Evolutionary conservation across 75 land plant species (phyloP).

Genomic region (Ceratopteris richardii): DNA sequence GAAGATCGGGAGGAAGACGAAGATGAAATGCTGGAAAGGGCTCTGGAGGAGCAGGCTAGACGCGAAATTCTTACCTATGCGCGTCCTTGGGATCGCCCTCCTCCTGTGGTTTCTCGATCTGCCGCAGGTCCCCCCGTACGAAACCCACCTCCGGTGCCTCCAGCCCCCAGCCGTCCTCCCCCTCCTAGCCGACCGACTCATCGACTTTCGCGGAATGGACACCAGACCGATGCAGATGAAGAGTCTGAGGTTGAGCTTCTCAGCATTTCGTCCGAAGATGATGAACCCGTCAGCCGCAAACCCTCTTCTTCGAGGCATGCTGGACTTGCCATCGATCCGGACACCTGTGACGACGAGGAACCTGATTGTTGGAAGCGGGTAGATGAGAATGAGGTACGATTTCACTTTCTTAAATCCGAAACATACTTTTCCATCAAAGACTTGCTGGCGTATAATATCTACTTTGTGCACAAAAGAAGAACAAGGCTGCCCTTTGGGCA

Average conservation of each 20-base stretch:
- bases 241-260: slow-evolving; percentile 91
- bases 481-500: too few relatives aligned
- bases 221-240: slow-evolving; percentile 61
- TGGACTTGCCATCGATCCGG: not conserved
- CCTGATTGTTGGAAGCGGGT: slow-evolving; percentile 63
- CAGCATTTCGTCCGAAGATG: slow-evolving; percentile 93
- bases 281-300: slow-evolving; percentile 23
- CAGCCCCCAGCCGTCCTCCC: slow-evolving; percentile 9
- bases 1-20: slow-evolving; percentile 68
- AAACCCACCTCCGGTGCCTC: slow-evolving; percentile 14
- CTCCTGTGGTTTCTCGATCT: slow-evolving; percentile 4
- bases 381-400: slow-evolving; percentile 70
- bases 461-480: too few relatives aligned
- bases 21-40: slow-evolving; percentile 88
- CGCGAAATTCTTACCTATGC: slow-evolving; percentile 47
- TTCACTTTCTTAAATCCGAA: not conserved
- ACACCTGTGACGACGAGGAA: slow-evolving; percentile 31
- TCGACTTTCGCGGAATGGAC: not conserved
- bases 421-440: not conserved
- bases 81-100: slow-evolving; percentile 8
- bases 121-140: slow-evolving; percentile 31
- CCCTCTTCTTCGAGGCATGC: too few relatives aligned
- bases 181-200: not conserved
- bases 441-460: too few relatives aligned
- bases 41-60: slow-evolving; percentile 68